These are phyloP conservation scores for Penicillium brevicompactum DNA, from an alignment of 2,329 filamentous ascomycete genomes.

Conservation along the genomic window DNA sequence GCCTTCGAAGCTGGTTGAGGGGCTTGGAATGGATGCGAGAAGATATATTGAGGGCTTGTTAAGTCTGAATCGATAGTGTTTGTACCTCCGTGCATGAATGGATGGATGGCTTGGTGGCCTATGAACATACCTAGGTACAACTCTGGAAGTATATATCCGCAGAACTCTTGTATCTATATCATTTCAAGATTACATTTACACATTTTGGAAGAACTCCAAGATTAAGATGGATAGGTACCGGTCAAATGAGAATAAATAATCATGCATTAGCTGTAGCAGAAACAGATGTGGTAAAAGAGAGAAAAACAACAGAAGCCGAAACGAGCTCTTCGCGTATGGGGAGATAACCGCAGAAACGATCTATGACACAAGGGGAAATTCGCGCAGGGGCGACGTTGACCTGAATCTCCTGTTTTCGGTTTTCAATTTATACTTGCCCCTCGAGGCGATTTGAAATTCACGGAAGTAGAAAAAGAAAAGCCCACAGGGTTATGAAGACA, in stretches of 20 bases:
- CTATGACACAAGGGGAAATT: conserved; percentile 28
- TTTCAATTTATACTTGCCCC: conserved; percentile 25
- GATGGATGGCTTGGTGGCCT: neutral
- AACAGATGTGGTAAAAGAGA: conserved; percentile 23
- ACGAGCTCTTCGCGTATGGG: conserved; percentile 26
- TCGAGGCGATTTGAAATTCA: conserved; percentile 23
- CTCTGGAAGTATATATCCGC: no score
- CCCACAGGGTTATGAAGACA: conserved; percentile 45
- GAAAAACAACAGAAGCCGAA: conserved; percentile 20
- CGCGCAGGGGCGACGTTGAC: conserved; percentile 6
- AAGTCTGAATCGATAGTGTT: conserved; percentile 43
- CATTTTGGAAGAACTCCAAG: no score
- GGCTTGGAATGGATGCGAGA: conserved; percentile 49
- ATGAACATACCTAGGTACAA: no score
- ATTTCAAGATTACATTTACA: no score
- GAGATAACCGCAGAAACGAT: conserved; percentile 31
- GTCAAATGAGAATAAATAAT: conserved; percentile 20
- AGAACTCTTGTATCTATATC: no score
- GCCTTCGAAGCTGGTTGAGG: conserved; percentile 45
- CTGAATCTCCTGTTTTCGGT: conserved; percentile 14
- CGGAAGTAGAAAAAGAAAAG: conserved; percentile 32
- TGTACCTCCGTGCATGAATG: neutral
- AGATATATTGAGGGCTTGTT: conserved; percentile 51
- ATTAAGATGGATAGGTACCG: neutral
- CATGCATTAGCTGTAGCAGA: conserved; percentile 40